Percentiles rank a stretch among this genome's conserved stretches.
Conservation (phyloP, 345 rosid species). For the Arabidopsis suecica region DNA sequence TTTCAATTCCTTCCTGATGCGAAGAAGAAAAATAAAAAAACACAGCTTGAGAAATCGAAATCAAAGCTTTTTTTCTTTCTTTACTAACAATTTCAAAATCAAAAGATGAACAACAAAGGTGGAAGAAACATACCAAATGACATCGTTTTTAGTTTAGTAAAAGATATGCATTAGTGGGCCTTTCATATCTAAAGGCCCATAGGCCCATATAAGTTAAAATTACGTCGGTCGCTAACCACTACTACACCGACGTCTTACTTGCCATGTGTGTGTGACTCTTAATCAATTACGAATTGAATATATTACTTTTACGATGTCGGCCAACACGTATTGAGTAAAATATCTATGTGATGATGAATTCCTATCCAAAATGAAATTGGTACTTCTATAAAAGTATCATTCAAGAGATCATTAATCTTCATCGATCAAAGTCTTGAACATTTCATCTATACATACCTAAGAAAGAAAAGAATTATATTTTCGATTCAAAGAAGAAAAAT, state of each 20-base stretch:
- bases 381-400: constrained; percentile 11
- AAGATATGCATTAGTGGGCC: not conserved
- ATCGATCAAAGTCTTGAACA: too few relatives aligned
- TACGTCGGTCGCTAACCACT: not conserved
- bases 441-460: too few relatives aligned
- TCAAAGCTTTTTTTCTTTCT: not conserved
- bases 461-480: not conserved
- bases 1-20: constrained; percentile 2
- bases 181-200: not conserved
- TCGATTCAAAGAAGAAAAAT: not conserved
- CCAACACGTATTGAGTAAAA: not conserved
- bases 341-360: not conserved
- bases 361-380: constrained; percentile 6
- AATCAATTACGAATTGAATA: not conserved
- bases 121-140: not conserved
- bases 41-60: constrained; percentile 28
- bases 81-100: constrained; percentile 25
- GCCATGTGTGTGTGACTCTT: constrained; percentile 21
- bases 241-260: constrained; percentile 10
- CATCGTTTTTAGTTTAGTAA: not conserved
- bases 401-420: not conserved
- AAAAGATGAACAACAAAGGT: constrained; percentile 10
- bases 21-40: not conserved
- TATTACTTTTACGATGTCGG: not conserved
- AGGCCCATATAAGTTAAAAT: not conserved